Percentiles rank a stretch among this genome's conserved stretches.
Conservation (phyloP, 257 asterid genomes). For the Lantana camara region DNA sequence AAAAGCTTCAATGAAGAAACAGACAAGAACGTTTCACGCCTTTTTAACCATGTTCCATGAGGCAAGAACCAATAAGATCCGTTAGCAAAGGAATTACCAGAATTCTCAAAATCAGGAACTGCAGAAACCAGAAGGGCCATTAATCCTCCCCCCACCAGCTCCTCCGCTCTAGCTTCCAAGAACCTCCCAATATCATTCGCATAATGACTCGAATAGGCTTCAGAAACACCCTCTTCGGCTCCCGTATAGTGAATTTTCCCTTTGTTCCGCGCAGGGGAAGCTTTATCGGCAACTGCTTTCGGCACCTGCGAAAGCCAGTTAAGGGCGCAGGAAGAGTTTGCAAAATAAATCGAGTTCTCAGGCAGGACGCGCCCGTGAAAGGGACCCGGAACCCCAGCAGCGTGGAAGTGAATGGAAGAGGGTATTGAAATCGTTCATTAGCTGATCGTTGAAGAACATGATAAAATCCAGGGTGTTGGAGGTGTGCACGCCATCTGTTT, state of each 20-base stretch:
- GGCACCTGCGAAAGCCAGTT: conserved; percentile 53
- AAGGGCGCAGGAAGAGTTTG: conserved; percentile 49
- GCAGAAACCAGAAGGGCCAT: conserved; percentile 51
- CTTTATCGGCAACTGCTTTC: conserved; percentile 31
- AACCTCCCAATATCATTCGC: conserved; percentile 37
- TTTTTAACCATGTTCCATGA: conserved; percentile 51
- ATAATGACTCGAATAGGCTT: conserved; percentile 44
- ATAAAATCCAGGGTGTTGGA: too few species aligned
- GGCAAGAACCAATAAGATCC: conserved; percentile 42
- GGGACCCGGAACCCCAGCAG: conserved; percentile 54
- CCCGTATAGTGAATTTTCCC: conserved; percentile 41
- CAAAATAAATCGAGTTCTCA: conserved; percentile 41
- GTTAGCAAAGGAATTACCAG: conserved; percentile 23
- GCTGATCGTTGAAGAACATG: conserved; percentile 48
- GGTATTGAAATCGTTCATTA: conserved; percentile 50
- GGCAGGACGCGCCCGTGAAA: conserved; percentile 49
- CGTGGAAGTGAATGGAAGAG: conserved; percentile 47
- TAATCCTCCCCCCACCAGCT: conserved; percentile 49
- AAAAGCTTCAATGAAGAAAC: too few species aligned
- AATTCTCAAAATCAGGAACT: conserved; percentile 28
- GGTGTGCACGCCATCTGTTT: conserved; percentile 10
- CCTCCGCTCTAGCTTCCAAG: conserved; percentile 50
- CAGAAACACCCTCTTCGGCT: conserved; percentile 30
- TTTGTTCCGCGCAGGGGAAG: conserved; percentile 42
- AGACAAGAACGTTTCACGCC: conserved; percentile 44